phyloP scores from a whole-genome alignment of 805 yeast genomes.

The Ogataea polymorpha region DNA sequence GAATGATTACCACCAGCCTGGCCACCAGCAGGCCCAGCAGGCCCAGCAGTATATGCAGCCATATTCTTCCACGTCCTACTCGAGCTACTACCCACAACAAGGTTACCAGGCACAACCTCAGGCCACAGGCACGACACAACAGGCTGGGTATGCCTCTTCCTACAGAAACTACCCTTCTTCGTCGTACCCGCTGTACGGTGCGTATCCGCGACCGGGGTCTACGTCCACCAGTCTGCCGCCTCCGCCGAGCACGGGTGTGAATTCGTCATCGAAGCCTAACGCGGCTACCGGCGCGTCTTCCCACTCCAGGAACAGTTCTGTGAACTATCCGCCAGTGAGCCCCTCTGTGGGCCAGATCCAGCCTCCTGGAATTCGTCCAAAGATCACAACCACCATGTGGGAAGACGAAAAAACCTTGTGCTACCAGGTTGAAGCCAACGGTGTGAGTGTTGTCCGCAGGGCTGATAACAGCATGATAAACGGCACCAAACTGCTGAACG shows the following conservation, averaged over 20 bases:
- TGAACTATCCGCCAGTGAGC: constrained; percentile 23
- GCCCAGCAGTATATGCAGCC: constrained; percentile 21
- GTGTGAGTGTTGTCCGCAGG: constrained; percentile 59
- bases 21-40: constrained; percentile 15
- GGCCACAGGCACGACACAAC: constrained; percentile 13
- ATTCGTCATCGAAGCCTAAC: constrained; percentile 7
- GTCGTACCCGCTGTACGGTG: constrained; percentile 17
- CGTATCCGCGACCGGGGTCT: constrained; percentile 15
- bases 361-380: constrained; percentile 47
- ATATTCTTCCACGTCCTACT: constrained; percentile 13
- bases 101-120: constrained; percentile 19
- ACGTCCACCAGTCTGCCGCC: constrained; percentile 13
- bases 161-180: constrained; percentile 19
- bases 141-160: constrained; percentile 16
- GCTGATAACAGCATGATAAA: constrained; percentile 70
- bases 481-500: constrained; percentile 64
- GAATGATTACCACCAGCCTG: constrained; percentile 19
- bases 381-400: constrained; percentile 69
- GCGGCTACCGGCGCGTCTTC: constrained; percentile 8
- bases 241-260: constrained; percentile 10
- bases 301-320: constrained; percentile 13
- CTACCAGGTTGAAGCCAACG: constrained; percentile 66
- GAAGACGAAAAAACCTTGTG: constrained; percentile 67
- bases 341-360: constrained; percentile 38
- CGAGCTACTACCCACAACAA: constrained; percentile 19